Evolutionary conservation across 2,329 filamentous ascomycete species (phyloP).

Genomic region (Pseudofabraea citricarpa): DNA sequence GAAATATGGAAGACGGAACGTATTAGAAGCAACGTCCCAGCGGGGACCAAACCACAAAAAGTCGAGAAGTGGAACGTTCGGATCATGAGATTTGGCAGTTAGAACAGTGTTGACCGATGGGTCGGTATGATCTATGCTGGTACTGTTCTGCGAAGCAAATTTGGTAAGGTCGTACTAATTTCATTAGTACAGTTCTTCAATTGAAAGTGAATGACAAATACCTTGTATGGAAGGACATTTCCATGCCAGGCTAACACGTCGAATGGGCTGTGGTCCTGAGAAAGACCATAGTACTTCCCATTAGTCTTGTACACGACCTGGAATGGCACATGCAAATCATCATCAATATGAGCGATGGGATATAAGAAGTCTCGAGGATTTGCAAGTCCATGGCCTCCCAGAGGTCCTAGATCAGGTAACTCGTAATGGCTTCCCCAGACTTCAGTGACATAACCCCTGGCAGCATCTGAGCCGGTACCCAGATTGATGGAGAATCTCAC

Average conservation of each 20-base stretch:
- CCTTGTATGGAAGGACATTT: constrained; percentile 54
- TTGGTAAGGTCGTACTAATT: constrained; percentile 47
- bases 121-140: constrained; percentile 60
- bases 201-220: constrained; percentile 22
- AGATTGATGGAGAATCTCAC: constrained; percentile 57
- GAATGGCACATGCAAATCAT: constrained; percentile 44
- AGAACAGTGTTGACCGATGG: constrained; percentile 63
- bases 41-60: constrained; percentile 65
- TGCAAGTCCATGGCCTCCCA: constrained; percentile 60
- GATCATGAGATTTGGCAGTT: constrained; percentile 49
- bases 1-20: constrained; percentile 54
- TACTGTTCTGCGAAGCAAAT: constrained; percentile 53
- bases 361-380: constrained; percentile 60
- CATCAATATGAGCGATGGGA: constrained; percentile 48
- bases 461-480: constrained; percentile 43
- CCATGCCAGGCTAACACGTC: constrained; percentile 78
- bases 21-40: constrained; percentile 57
- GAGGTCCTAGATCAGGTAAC: constrained; percentile 59
- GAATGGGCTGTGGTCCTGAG: constrained; percentile 67
- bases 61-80: constrained; percentile 54
- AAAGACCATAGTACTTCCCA: constrained; percentile 57
- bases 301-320: constrained; percentile 60
- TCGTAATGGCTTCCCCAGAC: constrained; percentile 59
- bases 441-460: constrained; percentile 60
- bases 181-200: neutral